Evolutionary conservation across 176 grass and related monocot species (phyloP), one percentile per base, ranked within the genome.

Genomic region (Puya raimondii): DNA sequence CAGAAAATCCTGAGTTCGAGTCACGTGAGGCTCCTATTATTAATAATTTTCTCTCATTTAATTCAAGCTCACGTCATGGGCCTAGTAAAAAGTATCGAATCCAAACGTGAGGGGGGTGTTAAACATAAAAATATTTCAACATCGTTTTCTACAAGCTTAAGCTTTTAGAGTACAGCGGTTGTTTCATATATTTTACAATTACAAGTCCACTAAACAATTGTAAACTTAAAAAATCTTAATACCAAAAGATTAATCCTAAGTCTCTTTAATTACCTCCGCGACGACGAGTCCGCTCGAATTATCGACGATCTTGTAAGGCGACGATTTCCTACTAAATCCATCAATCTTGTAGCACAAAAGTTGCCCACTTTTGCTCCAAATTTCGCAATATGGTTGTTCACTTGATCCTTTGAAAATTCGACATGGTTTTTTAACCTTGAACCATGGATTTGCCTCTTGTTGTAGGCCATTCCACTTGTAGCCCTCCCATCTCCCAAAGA

Each of bases 401-500:
- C 13, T 9, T 26, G 25, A 26, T n/a, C 29, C 49, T 47, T 33
- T 33, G 9, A 73, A 33, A 64, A 73, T 47, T 11, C 71, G 33
- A 22, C 53, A 73, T 17, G 53, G 53, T 29, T 63, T 73, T 29
- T 63, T 73, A 33, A 73, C 71, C 29, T 63, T 73, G 53, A 73
- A 73, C 53, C 71, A 64, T 63, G 54, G 71, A 29, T 21, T 63
- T 10, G 11, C 7, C 15, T 70, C 68, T 52, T 52, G 47, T 15
- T 70, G 12, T 51, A 52, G 68, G 49, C 54, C 56, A 12, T 17
- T 63, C 25, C 53, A 73, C 26, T 7, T 73, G 11, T 73, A 63
- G 8, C 54, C 71, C 17, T 73, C 71, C 71, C 71, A 73, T 50
- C 56, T 73, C 12, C 71, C 71, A 50, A 15, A 73, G 16, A 63